Evolutionary conservation across 495 filamentous ascomycete genomes (phyloP), one percentile per base, ranked within the genome.

Genomic region (Elasticomyces elasticus): DNA sequence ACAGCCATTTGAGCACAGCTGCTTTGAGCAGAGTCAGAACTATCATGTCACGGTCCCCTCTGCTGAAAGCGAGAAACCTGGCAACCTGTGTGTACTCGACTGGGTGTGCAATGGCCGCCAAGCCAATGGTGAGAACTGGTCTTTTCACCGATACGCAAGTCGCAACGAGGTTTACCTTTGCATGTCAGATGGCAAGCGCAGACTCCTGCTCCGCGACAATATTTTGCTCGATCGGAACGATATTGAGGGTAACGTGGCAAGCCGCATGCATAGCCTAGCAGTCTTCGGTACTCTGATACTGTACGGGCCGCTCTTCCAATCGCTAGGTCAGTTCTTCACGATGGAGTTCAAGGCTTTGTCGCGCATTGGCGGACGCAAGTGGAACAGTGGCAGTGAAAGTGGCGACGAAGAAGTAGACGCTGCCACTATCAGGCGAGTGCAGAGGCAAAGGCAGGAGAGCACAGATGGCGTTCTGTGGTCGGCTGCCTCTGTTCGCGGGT

Each of bases 61-160:
- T 30, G 33, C n/a, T n/a, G 56, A 23, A 10, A 30, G 24, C 2
- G 25, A 81, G 24, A 63, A 72, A 1, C 69, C 62, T 11, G 80
- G 78, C 13, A 83, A 73, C 56, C 70, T 97, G 17, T 90, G 89
- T 62, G 72, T 95, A 1, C 71, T 94, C 37, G 92, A 98, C 66
- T 98, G 92, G 92, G 87, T 95, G 6, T 86, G 80, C 20, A 83
- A 89, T 59, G 90, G 92, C 4, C 78, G 92, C n/a, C 77, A 72
- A 10, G 89, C 92, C 5, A 76, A 85, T 25, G 89, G 88, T n/a
- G 92, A 98, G 72, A 76, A 84, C 52, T 98, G 92, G 92, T 82
- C 82, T 61, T 80, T 94, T 50, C 68, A 71, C 17, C 69, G 74
- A 31, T 97, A 94, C 80, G 75, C 73, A 51, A 86, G 86, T 5